Evolutionary conservation across 108 stramenopile species (phyloP), one percentile per base, ranked within the genome.

Genomic region (Craspedostauros australis): DNA sequence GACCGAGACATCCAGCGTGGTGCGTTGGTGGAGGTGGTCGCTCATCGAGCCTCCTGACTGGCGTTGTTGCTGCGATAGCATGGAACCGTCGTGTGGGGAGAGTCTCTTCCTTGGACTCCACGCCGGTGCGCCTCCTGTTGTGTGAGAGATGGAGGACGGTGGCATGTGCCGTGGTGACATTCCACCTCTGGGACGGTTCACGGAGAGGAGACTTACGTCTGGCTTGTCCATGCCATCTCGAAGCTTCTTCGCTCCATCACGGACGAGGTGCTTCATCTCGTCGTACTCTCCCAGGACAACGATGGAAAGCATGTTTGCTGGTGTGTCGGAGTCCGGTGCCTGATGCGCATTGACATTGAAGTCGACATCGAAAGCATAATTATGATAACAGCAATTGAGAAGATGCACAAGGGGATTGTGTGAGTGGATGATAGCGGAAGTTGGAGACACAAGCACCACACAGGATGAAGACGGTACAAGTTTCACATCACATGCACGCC

Each of bases 181-280:
- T 3, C 58, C 51, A 12, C 42, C 60, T 11, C 86, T 58, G 22
- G 55, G 60, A 28, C 76, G 72, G 61, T 91, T 91, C 28, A 77
- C 62, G 19, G 63, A 31, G 26, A 75, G 31, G 0, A 89, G 57
- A 18, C 64, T 42, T 25, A 84, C 84, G 25, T 91, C 89, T 5
- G 77, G 51, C 1, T 73, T 41, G 0, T 64, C 66, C 7, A 66
- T 54, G 23, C 74, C 79, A 27, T 91, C 86, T 7, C 84, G 60
- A 0, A 91, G 71, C 50, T 86, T 87, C 55, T 86, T 91, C n/a
- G 86, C 62, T 1, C 90, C 90, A 60, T 91, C 90, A n/a, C 84
- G 86, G 21, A 91, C 90, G 16, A 91, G 77, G 22, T 87, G 69
- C 44, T 87, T 87, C 68, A 91, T 82, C 33, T 87, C 84, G 46